Conservation (phyloP, 371 early-diverging fungal genomes). For the Mortierella polycephala region DNA sequence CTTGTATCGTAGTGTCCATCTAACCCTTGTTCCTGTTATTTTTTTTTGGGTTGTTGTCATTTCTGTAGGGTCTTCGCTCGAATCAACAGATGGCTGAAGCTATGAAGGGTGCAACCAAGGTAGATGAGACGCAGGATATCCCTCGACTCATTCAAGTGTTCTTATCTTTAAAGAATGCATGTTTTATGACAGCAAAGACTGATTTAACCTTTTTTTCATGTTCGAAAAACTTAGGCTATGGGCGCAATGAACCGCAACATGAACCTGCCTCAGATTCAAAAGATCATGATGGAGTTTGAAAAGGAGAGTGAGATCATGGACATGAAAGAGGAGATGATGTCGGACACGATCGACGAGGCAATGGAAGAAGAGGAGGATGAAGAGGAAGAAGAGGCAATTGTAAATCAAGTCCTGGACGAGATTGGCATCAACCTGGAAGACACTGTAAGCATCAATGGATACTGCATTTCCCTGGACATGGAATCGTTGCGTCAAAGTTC, state of each 20-base stretch:
- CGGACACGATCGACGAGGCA: slow-evolving; percentile 95
- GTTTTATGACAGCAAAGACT: neutral
- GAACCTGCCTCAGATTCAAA: slow-evolving; percentile 93
- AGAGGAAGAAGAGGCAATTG: slow-evolving; percentile 92
- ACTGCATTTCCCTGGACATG: neutral
- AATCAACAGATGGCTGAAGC: slow-evolving; percentile 97
- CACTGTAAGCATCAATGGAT: slow-evolving; percentile 57
- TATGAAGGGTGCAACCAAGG: slow-evolving; percentile 93
- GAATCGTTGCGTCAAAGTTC: neutral
- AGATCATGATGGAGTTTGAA: slow-evolving; percentile 98
- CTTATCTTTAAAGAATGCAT: too few species aligned
- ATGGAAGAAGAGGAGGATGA: slow-evolving; percentile 95
- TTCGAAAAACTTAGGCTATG: slow-evolving; percentile 78
- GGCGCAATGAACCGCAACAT: slow-evolving; percentile 94
- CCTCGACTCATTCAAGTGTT: too few species aligned
- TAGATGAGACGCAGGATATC: slow-evolving; percentile 8
- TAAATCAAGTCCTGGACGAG: slow-evolving; percentile 94
- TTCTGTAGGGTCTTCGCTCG: slow-evolving; percentile 82
- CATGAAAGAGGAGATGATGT: slow-evolving; percentile 99
- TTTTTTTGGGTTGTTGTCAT: neutral
- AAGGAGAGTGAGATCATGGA: slow-evolving; percentile 95
- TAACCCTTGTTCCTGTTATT: neutral
- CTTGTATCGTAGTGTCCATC: neutral
- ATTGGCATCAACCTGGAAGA: slow-evolving; percentile 86
- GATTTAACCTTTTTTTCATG: slow-evolving; percentile 1